Percentiles rank a stretch among this genome's conserved stretches.
These are phyloP conservation scores for Tylopilus plumbeoviolaceoides DNA, from an alignment of 768 basidiomycete genomes.

Conservation along the genomic window DNA sequence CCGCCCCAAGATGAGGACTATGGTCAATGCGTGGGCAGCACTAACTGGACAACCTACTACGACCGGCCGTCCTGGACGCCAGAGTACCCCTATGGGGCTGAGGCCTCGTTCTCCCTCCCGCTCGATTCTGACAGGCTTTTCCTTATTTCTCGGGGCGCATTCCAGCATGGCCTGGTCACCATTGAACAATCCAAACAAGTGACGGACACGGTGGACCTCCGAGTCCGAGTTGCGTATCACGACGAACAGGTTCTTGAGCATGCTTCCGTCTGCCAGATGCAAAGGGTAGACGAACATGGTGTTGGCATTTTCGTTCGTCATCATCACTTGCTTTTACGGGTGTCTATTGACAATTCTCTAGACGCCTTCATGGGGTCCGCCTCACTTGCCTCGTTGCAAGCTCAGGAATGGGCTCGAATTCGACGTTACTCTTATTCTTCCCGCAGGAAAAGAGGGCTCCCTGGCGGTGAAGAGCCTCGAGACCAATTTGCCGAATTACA, in stretches of 20 bases:
- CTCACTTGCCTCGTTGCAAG: neutral
- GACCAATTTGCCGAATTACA: constrained; percentile 39
- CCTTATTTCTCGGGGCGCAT: constrained; percentile 28
- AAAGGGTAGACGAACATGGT: constrained; percentile 25
- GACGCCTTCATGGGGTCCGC: constrained; percentile 26
- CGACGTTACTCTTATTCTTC: constrained; percentile 37
- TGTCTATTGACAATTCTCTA: constrained; percentile 7
- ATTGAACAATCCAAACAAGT: constrained; percentile 29
- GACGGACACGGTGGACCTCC: constrained; percentile 28
- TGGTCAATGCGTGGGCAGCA: constrained; percentile 14
- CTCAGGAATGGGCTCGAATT: constrained; percentile 26
- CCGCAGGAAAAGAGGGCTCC: constrained; percentile 22
- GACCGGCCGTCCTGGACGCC: constrained; percentile 23
- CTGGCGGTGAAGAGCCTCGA: constrained; percentile 39
- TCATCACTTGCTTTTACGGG: neutral
- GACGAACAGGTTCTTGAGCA: constrained; percentile 15
- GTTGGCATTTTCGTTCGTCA: constrained; percentile 33
- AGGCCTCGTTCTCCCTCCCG: constrained; percentile 28
- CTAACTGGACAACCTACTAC: constrained; percentile 23
- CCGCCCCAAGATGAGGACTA: neutral
- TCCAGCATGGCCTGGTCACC: constrained; percentile 26
- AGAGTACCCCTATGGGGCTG: constrained; percentile 23
- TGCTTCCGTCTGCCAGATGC: constrained; percentile 29
- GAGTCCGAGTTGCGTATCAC: constrained; percentile 23
- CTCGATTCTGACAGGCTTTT: constrained; percentile 27